These are phyloP conservation scores for Mortierella sp. DNA, from an alignment of 371 early-diverging fungal species.

Conservation along the genomic window DNA sequence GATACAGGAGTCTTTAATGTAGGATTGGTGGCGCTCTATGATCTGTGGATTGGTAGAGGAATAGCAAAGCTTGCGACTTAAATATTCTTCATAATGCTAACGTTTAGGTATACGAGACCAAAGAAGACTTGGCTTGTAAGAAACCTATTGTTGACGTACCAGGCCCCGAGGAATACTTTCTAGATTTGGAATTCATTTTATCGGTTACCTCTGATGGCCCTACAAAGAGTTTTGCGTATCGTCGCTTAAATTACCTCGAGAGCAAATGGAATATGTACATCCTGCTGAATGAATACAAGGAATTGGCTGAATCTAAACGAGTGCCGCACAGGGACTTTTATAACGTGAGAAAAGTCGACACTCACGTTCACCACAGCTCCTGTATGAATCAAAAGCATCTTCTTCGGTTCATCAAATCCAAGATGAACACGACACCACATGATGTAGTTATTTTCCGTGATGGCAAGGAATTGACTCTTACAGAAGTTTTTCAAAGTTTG, in stretches of 20 bases:
- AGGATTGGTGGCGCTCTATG: conserved; percentile 16
- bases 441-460: conserved; percentile 85
- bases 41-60: neutral
- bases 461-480: conserved; percentile 77
- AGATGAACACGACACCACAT: conserved; percentile 87
- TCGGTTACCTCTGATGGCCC: conserved; percentile 94
- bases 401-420: conserved; percentile 97
- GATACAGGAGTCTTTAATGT: conserved; percentile 77
- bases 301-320: conserved; percentile 93
- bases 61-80: neutral
- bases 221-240: conserved; percentile 94
- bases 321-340: conserved; percentile 98
- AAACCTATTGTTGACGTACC: conserved; percentile 73
- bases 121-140: conserved; percentile 35
- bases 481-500: conserved; percentile 92
- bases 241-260: conserved; percentile 94
- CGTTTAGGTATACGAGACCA: conserved; percentile 33
- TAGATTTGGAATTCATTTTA: conserved; percentile 91
- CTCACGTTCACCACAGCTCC: conserved; percentile 97
- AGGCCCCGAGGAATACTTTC: conserved; percentile 88
- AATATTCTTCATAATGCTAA: neutral
- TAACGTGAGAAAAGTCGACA: conserved; percentile 99
- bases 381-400: conserved; percentile 99
- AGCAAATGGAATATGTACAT: conserved; percentile 96
- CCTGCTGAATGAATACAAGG: conserved; percentile 93